Base-by-base conservation (phyloP, 768 basidiomycete species). In the Auricularia heimuer region DNA sequence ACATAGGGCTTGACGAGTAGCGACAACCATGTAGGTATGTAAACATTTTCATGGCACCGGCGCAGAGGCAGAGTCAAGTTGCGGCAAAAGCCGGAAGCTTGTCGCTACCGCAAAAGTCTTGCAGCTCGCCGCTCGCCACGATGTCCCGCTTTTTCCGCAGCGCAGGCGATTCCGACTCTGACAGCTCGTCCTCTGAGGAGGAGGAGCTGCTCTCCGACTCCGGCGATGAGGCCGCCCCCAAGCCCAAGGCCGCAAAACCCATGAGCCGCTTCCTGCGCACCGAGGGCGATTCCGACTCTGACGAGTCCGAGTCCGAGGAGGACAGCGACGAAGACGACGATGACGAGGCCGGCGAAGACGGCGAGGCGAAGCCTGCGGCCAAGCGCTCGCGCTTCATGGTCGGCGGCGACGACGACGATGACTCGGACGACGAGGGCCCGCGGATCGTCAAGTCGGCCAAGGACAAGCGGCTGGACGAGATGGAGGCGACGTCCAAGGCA, bases 61-160 rank as follows among this genome's bases (percentile, higher is more conserved):
- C 12, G 39, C 7, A 7, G 39, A 42, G 39, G 7, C 39, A 42
- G 39, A 42, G 39, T 7, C 12, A 42, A 8, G 7, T 7, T 7
- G 7, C 39, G 39, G 39, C 39, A 42, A 42, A 42, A 42, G 39
- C 39, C 39, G 39, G 39, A 42, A 42, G 39, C 39, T 42, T 42
- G 39, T 42, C 39, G 39, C 12, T 42, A 29, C 29, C 29, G 29
- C 29, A 42, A 42, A 42, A 42, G 39, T 42, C 39, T 42, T 42
- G 39, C 39, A 7, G 39, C 39, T 6, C 21, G 18, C 47, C 47
- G 18, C 18, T 35, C 61, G 54, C 33, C 35, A 73, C 67, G 64
- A 93, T 94, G 90, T 93, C 92, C 67, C 85, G 91, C 72, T 94
- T 94, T 79, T 93, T 94, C 80, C 86, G 89, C 79, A 83, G 86